phyloP scores from a whole-genome alignment of 139 green algal species.

The Chlamydomonas asymmetrica region DNA sequence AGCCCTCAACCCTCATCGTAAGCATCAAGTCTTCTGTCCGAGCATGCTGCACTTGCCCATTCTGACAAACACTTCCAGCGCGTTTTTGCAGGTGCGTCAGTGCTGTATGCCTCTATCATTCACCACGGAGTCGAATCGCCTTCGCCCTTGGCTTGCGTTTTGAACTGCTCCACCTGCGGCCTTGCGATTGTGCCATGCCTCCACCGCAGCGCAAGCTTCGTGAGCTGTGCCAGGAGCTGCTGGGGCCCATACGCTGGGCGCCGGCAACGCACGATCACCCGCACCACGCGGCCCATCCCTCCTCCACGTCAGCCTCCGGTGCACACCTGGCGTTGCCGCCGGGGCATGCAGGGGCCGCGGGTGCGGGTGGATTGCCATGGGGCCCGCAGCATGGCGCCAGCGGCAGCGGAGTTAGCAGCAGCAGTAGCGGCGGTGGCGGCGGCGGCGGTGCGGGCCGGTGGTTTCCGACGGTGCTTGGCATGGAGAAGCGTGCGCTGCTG shows the following conservation, averaged over 20 bases:
- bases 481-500: constrained; percentile 67
- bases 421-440: background rate
- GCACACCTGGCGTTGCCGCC: background rate
- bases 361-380: background rate
- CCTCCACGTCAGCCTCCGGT: background rate
- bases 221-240: constrained; percentile 60
- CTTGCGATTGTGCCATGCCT: background rate
- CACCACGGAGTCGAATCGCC: too few relatives aligned
- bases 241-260: constrained; percentile 46
- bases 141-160: background rate
- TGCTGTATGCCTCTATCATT: background rate
- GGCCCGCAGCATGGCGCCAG: background rate
- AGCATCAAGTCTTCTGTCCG: too few relatives aligned
- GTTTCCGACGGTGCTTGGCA: constrained; percentile 53
- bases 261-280: background rate
- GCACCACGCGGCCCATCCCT: background rate
- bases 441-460: constrained; percentile 27
- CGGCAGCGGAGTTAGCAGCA: background rate
- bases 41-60: background rate
- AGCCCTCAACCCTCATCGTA: too few relatives aligned
- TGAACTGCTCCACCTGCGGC: background rate
- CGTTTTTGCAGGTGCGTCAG: background rate
- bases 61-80: background rate
- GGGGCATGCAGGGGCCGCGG: background rate
- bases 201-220: constrained; percentile 45